Evolutionary conservation across 1,284 basidiomycete genomes (phyloP).

Genomic region (Ceratobasidium sp.): DNA sequence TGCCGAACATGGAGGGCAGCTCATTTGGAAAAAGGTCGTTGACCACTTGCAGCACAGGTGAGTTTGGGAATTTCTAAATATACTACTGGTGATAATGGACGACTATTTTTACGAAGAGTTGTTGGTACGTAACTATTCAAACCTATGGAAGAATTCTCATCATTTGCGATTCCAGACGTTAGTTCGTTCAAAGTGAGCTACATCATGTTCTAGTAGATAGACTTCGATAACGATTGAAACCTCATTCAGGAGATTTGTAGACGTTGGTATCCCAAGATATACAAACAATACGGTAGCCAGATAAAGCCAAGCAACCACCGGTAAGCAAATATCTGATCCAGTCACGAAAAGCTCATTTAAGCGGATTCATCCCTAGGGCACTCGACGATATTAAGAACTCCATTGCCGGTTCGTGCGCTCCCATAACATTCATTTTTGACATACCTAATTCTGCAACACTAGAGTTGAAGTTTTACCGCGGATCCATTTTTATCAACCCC

Average conservation of each 20-base stretch:
- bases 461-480: constrained; percentile 49
- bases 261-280: constrained; percentile 31
- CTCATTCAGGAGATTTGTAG: constrained; percentile 17
- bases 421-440: no score
- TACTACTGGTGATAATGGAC: neutral
- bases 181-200: constrained; percentile 20
- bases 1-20: constrained; percentile 58
- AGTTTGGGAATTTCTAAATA: neutral
- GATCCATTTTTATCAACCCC: constrained; percentile 42
- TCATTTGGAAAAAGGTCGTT: constrained; percentile 16
- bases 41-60: constrained; percentile 41
- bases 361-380: neutral
- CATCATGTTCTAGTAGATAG: neutral
- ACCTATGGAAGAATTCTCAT: neutral
- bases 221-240: neutral
- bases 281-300: neutral
- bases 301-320: constrained; percentile 15
- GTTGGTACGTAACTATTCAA: constrained; percentile 18
- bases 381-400: constrained; percentile 30
- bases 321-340: neutral
- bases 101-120: neutral
- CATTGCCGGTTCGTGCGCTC: constrained; percentile 16
- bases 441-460: neutral
- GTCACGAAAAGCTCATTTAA: neutral
- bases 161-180: constrained; percentile 12